These are phyloP conservation scores for Beauveria medogensis DNA, from an alignment of 2,329 filamentous ascomycete genomes.

Conservation along the genomic window DNA sequence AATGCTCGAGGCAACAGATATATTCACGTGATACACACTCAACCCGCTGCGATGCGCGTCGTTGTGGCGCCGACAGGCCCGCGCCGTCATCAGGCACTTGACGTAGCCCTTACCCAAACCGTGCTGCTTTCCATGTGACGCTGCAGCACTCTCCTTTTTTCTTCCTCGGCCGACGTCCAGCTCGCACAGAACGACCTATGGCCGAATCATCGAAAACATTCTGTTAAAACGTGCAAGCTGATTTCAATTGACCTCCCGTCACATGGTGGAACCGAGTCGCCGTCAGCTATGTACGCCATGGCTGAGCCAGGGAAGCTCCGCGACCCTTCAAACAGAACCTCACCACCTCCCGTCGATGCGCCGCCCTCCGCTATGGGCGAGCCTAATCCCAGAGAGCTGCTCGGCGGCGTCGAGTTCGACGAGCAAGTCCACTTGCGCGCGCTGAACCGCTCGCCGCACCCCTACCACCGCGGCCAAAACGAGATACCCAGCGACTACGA, in stretches of 20 bases:
- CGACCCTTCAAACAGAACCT: neutral
- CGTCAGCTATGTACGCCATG: neutral
- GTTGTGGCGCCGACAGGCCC: neutral
- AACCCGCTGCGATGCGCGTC: neutral
- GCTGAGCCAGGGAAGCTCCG: neutral
- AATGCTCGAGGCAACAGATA: neutral
- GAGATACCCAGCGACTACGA: constrained; percentile 47
- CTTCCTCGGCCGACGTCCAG: neutral
- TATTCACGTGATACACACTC: neutral
- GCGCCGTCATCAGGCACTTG: neutral
- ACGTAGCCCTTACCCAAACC: constrained; percentile 6
- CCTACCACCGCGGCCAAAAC: constrained; percentile 53
- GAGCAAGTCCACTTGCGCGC: constrained; percentile 36
- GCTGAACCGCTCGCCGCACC: constrained; percentile 57
- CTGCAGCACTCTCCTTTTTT: neutral
- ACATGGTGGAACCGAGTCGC: neutral
- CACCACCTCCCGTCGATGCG: neutral
- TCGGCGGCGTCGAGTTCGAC: constrained; percentile 24
- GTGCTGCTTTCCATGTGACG: constrained; percentile 4
- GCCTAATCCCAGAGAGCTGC: constrained; percentile 30
- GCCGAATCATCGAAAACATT: neutral
- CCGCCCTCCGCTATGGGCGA: constrained; percentile 37
- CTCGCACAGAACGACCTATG: neutral
- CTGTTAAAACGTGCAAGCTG: neutral
- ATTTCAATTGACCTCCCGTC: neutral